phyloP scores from a whole-genome alignment of 1,284 basidiomycete species.

The Schizopora paradoxa region DNA sequence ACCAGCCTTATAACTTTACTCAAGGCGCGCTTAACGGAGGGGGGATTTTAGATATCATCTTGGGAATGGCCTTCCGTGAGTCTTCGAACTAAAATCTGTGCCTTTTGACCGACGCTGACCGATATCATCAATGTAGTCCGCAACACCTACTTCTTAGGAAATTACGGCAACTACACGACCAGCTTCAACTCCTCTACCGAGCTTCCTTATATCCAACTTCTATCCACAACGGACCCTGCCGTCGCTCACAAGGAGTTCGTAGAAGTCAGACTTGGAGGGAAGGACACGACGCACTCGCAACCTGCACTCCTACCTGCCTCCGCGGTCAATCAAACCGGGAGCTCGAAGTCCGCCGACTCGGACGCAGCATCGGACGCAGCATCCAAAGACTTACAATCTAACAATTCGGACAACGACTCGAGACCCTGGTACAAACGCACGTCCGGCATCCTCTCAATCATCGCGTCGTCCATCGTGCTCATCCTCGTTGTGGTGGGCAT shows the following conservation, averaged over 20 bases:
- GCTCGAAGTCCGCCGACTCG: neutral
- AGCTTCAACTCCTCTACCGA: constrained; percentile 27
- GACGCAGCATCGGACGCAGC: neutral
- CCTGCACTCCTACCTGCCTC: constrained; percentile 4
- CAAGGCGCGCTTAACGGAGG: constrained; percentile 4
- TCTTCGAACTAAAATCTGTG: constrained; percentile 19
- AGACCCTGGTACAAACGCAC: neutral
- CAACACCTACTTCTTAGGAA: constrained; percentile 22
- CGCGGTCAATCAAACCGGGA: too few relatives aligned
- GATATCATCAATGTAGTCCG: constrained; percentile 35
- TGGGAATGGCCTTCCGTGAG: constrained; percentile 56
- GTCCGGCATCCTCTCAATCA: neutral
- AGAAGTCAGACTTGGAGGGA: constrained; percentile 41
- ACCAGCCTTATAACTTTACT: constrained; percentile 30
- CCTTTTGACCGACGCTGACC: constrained; percentile 55
- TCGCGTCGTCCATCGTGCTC: neutral
- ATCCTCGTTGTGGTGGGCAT: neutral
- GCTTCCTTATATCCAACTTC: constrained; percentile 54
- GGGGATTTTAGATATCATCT: constrained; percentile 31
- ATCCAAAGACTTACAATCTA: neutral
- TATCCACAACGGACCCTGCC: constrained; percentile 33
- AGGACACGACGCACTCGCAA: constrained; percentile 36
- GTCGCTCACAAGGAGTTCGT: constrained; percentile 49
- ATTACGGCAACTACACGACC: constrained; percentile 29
- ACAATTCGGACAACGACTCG: neutral